Conservation (phyloP, 169 alveolate species). For the Eimeria falciformis region DNA sequence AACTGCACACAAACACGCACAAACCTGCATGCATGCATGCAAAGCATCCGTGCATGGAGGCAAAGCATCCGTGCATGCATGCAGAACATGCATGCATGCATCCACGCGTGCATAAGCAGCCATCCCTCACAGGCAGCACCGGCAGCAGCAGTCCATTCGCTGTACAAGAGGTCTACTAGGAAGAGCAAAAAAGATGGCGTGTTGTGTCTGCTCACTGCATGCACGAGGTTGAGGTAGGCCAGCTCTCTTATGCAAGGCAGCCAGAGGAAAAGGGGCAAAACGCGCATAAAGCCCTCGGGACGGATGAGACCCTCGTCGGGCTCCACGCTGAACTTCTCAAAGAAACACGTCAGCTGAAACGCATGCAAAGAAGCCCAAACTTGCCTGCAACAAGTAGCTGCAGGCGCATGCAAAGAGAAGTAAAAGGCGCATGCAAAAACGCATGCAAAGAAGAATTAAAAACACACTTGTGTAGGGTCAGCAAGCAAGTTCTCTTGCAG, state of each 20-base stretch:
- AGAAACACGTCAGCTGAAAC: conserved; percentile 24
- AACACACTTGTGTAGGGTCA: conserved; percentile 28
- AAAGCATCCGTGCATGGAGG: too few relatives aligned
- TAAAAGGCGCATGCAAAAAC: not conserved
- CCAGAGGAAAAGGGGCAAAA: conserved; percentile 70
- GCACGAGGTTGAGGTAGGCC: conserved; percentile 46
- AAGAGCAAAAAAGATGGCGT: too few relatives aligned
- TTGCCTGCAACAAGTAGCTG: not conserved
- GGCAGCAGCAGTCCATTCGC: too few relatives aligned
- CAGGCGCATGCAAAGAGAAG: not conserved
- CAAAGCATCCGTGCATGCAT: too few relatives aligned
- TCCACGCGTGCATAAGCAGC: too few relatives aligned
- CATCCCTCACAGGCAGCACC: too few relatives aligned
- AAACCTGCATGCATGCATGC: too few relatives aligned
- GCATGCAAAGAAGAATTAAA: not conserved
- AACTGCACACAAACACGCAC: conserved; percentile 16
- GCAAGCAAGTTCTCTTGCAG: conserved; percentile 28
- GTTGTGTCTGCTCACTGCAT: conserved; percentile 56
- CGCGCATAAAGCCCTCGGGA: conserved; percentile 72
- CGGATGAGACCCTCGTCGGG: conserved; percentile 63
- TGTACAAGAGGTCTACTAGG: too few relatives aligned
- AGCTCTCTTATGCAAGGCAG: conserved; percentile 60
- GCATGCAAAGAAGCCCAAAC: not conserved
- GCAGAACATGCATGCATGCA: too few relatives aligned
- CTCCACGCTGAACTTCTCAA: conserved; percentile 75